Evolutionary conservation across 2,329 filamentous ascomycete species (phyloP).

Genomic region (Cordyceps cicadae): DNA sequence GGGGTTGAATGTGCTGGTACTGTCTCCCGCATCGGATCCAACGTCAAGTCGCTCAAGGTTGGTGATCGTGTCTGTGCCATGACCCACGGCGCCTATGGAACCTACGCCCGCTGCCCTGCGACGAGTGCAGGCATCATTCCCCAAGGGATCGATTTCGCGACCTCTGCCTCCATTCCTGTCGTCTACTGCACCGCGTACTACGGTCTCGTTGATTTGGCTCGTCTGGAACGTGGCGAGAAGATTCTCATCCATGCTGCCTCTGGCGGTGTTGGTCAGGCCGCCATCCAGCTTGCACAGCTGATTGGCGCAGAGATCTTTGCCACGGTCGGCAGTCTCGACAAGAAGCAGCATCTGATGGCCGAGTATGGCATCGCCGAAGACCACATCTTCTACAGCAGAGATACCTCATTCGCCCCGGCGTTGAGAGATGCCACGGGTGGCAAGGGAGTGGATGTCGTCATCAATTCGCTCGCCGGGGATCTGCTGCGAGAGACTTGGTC

Average conservation of each 20-base stretch:
- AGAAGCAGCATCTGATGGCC: constrained; percentile 30
- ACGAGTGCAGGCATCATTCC: constrained; percentile 31
- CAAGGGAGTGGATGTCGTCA: constrained; percentile 60
- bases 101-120: constrained; percentile 24
- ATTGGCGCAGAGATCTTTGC: constrained; percentile 33
- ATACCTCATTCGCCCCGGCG: constrained; percentile 17
- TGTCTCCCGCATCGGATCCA: constrained; percentile 45
- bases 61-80: constrained; percentile 66
- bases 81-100: constrained; percentile 27
- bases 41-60: constrained; percentile 50
- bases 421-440: constrained; percentile 27
- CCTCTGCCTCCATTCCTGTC: constrained; percentile 32
- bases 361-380: constrained; percentile 29
- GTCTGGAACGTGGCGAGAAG: constrained; percentile 28
- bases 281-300: constrained; percentile 30
- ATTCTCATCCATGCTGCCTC: constrained; percentile 33
- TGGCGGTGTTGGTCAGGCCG: constrained; percentile 32
- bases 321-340: constrained; percentile 31
- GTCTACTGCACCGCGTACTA: constrained; percentile 34
- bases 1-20: constrained; percentile 34
- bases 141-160: constrained; percentile 26
- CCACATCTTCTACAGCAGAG: constrained; percentile 22
- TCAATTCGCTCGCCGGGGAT: constrained; percentile 42
- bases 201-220: constrained; percentile 29
- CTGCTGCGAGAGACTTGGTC: constrained; percentile 33